Percentiles rank a stretch among this genome's conserved stretches.
These are phyloP conservation scores for Stemphylium vesicarium DNA, from an alignment of 2,329 filamentous ascomycete species.

Conservation along the genomic window DNA sequence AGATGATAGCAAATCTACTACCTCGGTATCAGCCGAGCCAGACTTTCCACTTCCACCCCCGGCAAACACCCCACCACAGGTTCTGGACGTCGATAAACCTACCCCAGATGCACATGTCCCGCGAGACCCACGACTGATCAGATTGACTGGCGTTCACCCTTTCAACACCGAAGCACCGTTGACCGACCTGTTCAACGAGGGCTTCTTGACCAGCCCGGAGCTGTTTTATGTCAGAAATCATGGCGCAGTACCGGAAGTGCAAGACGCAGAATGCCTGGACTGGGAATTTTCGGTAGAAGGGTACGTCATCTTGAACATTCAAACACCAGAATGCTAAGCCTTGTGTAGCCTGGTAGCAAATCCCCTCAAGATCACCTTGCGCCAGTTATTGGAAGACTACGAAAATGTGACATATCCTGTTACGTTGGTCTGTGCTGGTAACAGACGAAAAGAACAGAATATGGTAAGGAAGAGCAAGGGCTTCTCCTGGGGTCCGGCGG, in stretches of 20 bases:
- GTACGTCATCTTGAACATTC: conserved; percentile 28
- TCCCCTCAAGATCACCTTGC: conserved; percentile 73
- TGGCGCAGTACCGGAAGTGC: conserved; percentile 78
- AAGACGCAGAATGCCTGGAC: conserved; percentile 72
- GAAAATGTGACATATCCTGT: conserved; percentile 85
- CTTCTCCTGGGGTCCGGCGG: conserved; percentile 91
- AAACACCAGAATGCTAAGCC: conserved; percentile 4
- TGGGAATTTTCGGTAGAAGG: conserved; percentile 89
- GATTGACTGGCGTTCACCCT: conserved; percentile 85
- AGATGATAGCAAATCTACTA: conserved; percentile 33
- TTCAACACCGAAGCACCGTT: conserved; percentile 91
- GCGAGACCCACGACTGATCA: conserved; percentile 80
- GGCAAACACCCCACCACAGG: conserved; percentile 61
- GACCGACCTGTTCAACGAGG: conserved; percentile 76
- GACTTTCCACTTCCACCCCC: conserved; percentile 73
- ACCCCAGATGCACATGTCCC: conserved; percentile 85
- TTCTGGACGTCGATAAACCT: conserved; percentile 77
- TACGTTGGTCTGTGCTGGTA: conserved; percentile 90
- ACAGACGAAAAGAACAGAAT: conserved; percentile 92
- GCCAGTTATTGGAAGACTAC: conserved; percentile 74
- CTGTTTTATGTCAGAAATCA: conserved; percentile 94
- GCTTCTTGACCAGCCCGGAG: conserved; percentile 85
- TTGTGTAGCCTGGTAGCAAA: conserved; percentile 70
- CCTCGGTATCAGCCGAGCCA: conserved; percentile 21
- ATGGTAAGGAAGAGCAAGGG: conserved; percentile 88